Conservation (phyloP, 116 monocot genomes). For the Iris pallida region DNA sequence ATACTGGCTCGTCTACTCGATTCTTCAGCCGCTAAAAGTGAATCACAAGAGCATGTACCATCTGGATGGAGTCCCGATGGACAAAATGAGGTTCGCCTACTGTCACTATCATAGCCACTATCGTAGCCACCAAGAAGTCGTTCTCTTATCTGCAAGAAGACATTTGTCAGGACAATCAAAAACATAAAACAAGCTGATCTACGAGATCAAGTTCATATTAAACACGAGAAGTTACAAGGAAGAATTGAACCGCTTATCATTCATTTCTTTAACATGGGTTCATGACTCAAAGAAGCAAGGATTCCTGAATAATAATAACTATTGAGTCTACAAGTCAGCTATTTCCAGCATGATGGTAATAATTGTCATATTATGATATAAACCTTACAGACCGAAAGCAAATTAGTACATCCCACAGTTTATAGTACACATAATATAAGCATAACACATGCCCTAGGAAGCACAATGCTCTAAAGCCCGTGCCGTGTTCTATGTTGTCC, state of each 20-base stretch:
- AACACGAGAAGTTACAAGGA: background rate
- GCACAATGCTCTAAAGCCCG: too few species aligned
- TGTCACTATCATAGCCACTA: constrained; percentile 33
- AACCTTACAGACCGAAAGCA: too few species aligned
- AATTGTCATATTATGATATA: too few species aligned
- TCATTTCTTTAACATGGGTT: too few species aligned
- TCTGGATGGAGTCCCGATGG: constrained; percentile 70
- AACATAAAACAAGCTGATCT: background rate
- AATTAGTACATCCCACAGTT: too few species aligned
- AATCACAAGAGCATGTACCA: constrained; percentile 70
- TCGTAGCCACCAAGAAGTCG: constrained; percentile 29
- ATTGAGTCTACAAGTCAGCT: too few species aligned
- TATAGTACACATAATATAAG: too few species aligned
- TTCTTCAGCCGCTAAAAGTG: constrained; percentile 44
- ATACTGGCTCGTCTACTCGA: constrained; percentile 61
- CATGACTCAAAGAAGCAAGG: too few species aligned
- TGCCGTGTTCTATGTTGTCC: too few species aligned
- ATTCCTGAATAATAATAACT: too few species aligned
- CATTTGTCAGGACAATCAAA: constrained; percentile 2
- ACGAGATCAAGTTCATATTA: background rate
- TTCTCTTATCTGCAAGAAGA: constrained; percentile 45
- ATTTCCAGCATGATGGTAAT: too few species aligned
- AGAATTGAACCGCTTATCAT: background rate
- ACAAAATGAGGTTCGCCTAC: constrained; percentile 30
- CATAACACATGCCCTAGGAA: too few species aligned